Evolutionary conservation across 106 monocot genomes (phyloP).

Genomic region (Apostasia shenzhenica): DNA sequence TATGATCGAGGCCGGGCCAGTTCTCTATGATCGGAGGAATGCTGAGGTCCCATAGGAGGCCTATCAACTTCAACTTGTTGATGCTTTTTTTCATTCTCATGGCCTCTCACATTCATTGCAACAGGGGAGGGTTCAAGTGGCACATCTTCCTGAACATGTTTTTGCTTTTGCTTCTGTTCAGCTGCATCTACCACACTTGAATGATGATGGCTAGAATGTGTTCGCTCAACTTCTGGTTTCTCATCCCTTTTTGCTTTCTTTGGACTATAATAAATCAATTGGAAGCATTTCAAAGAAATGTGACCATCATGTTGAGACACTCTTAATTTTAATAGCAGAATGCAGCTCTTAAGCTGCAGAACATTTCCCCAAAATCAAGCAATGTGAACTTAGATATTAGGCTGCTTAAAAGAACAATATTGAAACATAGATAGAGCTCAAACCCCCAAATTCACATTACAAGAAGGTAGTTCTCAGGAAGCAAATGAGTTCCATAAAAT

Average conservation of each 20-base stretch:
- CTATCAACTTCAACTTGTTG: slow-evolving; percentile 16
- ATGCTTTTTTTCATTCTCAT: slow-evolving; percentile 15
- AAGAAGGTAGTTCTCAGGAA: too few relatives aligned
- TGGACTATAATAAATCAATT: slow-evolving; percentile 18
- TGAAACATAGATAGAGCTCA: too few relatives aligned
- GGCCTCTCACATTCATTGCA: slow-evolving; percentile 7
- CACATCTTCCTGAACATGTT: slow-evolving; percentile 22
- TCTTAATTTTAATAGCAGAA: too few relatives aligned
- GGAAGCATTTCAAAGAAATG: too few relatives aligned
- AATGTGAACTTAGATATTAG: too few relatives aligned
- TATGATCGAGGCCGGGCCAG: slow-evolving; percentile 23
- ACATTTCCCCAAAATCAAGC: too few relatives aligned
- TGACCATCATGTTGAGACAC: too few relatives aligned
- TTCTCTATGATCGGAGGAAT: slow-evolving; percentile 26
- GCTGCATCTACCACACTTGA: slow-evolving; percentile 7
- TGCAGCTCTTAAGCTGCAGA: too few relatives aligned
- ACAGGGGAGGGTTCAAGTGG: slow-evolving; percentile 17
- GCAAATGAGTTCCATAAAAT: too few relatives aligned
- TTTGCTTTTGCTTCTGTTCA: slow-evolving; percentile 29
- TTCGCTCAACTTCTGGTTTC: slow-evolving; percentile 28
- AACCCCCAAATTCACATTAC: too few relatives aligned
- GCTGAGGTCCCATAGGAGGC: slow-evolving; percentile 21
- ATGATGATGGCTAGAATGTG: slow-evolving; percentile 18
- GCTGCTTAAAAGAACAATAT: too few relatives aligned
- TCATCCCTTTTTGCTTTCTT: slow-evolving; percentile 35